Evolutionary conservation across 371 early-diverging fungal genomes (phyloP), one percentile per base, ranked within the genome.

Genomic region (Globomyces sp.): DNA sequence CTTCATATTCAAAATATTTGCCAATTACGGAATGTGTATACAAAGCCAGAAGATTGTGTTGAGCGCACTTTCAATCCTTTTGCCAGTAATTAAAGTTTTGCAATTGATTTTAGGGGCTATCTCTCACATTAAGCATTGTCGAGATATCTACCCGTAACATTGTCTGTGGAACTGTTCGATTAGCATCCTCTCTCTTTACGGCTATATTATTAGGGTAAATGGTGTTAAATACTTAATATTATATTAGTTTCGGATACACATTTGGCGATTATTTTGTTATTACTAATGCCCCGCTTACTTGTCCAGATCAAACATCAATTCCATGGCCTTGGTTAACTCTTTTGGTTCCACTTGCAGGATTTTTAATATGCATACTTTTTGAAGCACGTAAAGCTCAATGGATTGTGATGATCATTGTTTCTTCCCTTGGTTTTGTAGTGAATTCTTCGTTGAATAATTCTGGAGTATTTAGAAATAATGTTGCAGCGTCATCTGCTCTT

Each of bases 111-210:
- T 65, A 43, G 74, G 77, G 78, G 1, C 58, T 77, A 39, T 52
- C 67, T 13, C 55, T 93, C 8, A 90, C 92, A 0, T 81, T 86
- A 44, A 75, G 87, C n/a, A 85, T 92, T 59, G 88, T 91, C 47
- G 95, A 94, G 65, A 74, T 94, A 8, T 85, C 89, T 1, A 89
- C 92, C 6, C 85, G 89, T 11, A 92, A 92, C 68, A 79, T 92
- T 68, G 82, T 90, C 48, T 89, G 90, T 34, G 94, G 94, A 8
- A 86, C 88, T 0, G 85, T 91, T 11, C 85, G 92, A 3, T 80
- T 92, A 64, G 90, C 91, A 37, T 87, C 90, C 70, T 85, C 92
- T 2, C 77, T 95, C 6, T 75, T 93, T 4, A 85, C 86, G n/a
- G 87, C 91, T 0, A 77, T 92, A 62, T 46, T 80, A 52, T 45